phyloP scores from a whole-genome alignment of 805 yeast genomes.

The Hanseniaspora vineae region DNA sequence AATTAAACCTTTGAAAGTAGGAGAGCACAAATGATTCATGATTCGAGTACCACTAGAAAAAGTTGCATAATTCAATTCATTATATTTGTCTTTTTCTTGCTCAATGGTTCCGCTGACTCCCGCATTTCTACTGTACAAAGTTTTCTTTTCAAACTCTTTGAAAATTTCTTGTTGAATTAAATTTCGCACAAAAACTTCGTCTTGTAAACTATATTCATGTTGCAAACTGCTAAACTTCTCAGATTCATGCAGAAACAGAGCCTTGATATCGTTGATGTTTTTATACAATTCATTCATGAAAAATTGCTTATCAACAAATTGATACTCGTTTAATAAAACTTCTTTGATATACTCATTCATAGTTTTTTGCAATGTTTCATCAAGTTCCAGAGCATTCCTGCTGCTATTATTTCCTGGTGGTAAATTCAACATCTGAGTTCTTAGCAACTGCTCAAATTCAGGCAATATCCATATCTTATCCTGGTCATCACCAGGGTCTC shows the following conservation, averaged over 20 bases:
- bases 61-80: constrained; percentile 24
- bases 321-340: constrained; percentile 19
- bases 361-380: constrained; percentile 12
- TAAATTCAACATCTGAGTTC: neutral
- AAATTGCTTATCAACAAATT: constrained; percentile 17
- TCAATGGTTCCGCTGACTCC: neutral
- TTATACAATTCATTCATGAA: constrained; percentile 17
- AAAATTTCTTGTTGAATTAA: neutral
- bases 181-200: neutral
- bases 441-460: constrained; percentile 17
- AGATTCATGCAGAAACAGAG: neutral
- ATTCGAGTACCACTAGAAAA: constrained; percentile 26
- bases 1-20: constrained; percentile 13
- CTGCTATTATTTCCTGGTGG: too few relatives aligned
- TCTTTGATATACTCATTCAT: constrained; percentile 20
- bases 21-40: constrained; percentile 24
- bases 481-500: neutral
- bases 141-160: neutral
- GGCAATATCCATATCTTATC: constrained; percentile 19
- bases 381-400: neutral
- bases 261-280: constrained; percentile 15
- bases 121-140: neutral
- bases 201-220: neutral
- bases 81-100: neutral
- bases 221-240: constrained; percentile 1